Base-by-base conservation (phyloP, 306 rosid species). In the Erythrophleum fordii region DNA sequence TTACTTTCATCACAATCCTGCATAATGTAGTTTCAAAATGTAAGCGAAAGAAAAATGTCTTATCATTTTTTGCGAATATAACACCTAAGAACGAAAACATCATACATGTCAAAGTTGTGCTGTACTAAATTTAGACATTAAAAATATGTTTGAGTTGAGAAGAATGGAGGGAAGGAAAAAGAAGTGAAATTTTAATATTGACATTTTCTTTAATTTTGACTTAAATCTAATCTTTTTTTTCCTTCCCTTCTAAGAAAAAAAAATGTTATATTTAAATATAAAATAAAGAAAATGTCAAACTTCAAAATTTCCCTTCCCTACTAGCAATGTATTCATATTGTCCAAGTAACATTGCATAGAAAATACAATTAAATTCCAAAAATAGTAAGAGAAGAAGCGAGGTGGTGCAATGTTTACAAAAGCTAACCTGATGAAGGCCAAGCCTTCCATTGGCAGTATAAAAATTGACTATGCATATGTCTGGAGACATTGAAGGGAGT, bases 1-100 rank as follows among this genome's bases (percentile, higher is more conserved):
- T 29, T 48, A 48, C 97, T 90, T 84, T 94, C 97, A 72, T 92
- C 92, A 7, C 91, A 86, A 59, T 94, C 95, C 94, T 87, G 78
- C 61, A 78, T 42, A n/a, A 66, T 2, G 25, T 55, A 34, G 31
- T 71, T 78, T 39, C 62, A 44, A 26, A 46, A 23, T 23, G 31
- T 69, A 75, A 12, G 56, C 20, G 1, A 11, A 69, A 42, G 46
- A 42, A 0, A 0, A 0, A 14, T 1, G 68, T 28, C 41, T 23
- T 2, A 4, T 61, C 41, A 29, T n/a, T 29, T 29, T 26, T 60
- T 60, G 18, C 1, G 9, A 2, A 26, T 2, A 28, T 59, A 59
- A 59, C n/a, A 26, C 11, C 18, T 8, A 22, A 28, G 39, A 60
- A 28, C 35, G 23, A 58, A 11, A 58, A 25, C 11, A 25, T 26